Conservation (phyloP, 257 asterid species). For the Petunia secreta region DNA sequence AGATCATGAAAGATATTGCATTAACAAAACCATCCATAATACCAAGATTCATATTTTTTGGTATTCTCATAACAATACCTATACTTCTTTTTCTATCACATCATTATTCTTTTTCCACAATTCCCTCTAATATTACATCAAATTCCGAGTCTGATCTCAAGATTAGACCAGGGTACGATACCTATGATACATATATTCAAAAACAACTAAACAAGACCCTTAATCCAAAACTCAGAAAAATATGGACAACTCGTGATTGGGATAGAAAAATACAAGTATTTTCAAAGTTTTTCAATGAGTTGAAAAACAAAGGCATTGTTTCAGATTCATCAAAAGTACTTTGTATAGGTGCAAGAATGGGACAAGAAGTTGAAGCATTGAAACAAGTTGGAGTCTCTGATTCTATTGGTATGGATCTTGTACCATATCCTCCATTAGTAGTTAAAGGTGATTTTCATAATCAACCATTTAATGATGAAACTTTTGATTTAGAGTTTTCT, state of each 20-base stretch:
- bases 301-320: constrained; percentile 46
- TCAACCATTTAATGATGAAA: constrained; percentile 70
- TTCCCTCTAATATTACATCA: background rate
- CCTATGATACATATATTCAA: constrained; percentile 81
- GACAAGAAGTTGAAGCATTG: constrained; percentile 92
- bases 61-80: constrained; percentile 40
- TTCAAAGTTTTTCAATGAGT: constrained; percentile 53
- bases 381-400: constrained; percentile 65
- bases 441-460: constrained; percentile 85
- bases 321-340: constrained; percentile 61
- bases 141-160: constrained; percentile 51
- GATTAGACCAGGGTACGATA: constrained; percentile 83
- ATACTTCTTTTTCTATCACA: constrained; percentile 39
- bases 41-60: constrained; percentile 35
- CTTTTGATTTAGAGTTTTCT: constrained; percentile 86
- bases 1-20: constrained; percentile 33
- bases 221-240: constrained; percentile 72
- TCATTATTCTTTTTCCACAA: constrained; percentile 1
- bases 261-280: constrained; percentile 73
- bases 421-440: constrained; percentile 86
- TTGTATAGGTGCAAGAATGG: constrained; percentile 88
- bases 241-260: constrained; percentile 97
- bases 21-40: constrained; percentile 28
- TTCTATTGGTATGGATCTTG: constrained; percentile 86
- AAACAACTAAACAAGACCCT: constrained; percentile 93